Evolutionary conservation across 1,284 basidiomycete species (phyloP), one percentile per base, ranked within the genome.

Genomic region (Stygiomarasmius scandens): DNA sequence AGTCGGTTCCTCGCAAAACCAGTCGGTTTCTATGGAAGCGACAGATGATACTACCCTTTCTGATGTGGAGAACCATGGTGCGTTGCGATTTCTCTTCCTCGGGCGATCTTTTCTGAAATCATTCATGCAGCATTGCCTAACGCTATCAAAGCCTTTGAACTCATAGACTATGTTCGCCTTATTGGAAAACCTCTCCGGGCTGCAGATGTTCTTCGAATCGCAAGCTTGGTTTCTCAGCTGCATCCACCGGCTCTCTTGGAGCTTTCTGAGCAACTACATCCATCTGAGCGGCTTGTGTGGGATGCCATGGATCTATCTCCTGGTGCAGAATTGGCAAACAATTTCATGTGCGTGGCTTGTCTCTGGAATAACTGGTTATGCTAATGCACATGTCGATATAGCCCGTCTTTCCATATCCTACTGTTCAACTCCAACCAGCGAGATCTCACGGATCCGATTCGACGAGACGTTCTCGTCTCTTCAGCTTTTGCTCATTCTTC

Each of bases 161-260:
- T 89, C 0, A 74, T 89, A 10, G 85, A 88, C 61, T 83, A 79
- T 78, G 58, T 86, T 32, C 82, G 87, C 44, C 68, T 88, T 1
- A 62, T 76, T 1, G 72, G 76, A 16, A 66, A 69, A 23, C 65
- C 69, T 0, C 62, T 81, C 2, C 64, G 67, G 19, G 23, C 69
- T 0, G 58, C 63, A 0, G 76, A 83, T 29, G 64, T 84, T 10
- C 63, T 61, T n/a, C 75, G 77, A 10, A 63, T 86, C 2, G 63
- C 74, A 0, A 52, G 57, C 4, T 67, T 77, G 0, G 58, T 88
- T 22, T 63, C 68, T 19, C 71, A 69, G 14, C 69, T 84, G n/a
- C 66, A 83, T 58, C 64, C 67, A 1, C 73, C 78, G 0, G 74
- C 79, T 0, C 52, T 86, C 2, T 65, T 64, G n/a, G 71, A 75